A percentile compares a stretch with the other conserved stretches of the same genome.
phyloP scores from a whole-genome alignment of 345 rosid genomes.

The Erodium maritimum region DNA sequence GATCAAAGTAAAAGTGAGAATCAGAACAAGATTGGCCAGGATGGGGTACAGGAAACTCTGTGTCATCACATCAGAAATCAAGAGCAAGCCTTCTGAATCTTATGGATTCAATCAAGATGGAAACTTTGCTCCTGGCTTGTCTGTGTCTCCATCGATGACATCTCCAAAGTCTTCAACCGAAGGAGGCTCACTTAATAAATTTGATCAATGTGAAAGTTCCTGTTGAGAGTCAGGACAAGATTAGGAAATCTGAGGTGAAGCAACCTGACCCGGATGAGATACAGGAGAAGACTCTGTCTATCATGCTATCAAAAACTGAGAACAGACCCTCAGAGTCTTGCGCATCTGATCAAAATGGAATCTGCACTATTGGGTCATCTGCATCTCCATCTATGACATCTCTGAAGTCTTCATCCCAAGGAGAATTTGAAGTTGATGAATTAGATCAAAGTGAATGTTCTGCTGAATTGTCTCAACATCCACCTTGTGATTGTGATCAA shows the following conservation, averaged over 20 bases:
- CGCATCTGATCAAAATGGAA: no score
- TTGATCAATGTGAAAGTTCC: conserved; percentile 20
- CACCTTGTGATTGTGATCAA: no score
- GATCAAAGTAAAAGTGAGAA: no score
- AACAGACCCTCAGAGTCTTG: conserved; percentile 26
- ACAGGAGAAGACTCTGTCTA: conserved; percentile 57
- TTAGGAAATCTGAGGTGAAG: conserved; percentile 14
- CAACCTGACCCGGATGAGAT: conserved; percentile 15
- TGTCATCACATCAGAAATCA: no score
- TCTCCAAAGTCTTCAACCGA: conserved; percentile 16
- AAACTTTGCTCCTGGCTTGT: neutral
- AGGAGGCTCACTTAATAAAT: conserved; percentile 17
- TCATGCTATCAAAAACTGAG: conserved; percentile 44
- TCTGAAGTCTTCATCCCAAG: no score
- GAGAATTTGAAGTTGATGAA: neutral
- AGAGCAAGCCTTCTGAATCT: no score
- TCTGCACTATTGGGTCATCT: no score
- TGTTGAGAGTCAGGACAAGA: conserved; percentile 25
- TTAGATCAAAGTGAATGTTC: conserved; percentile 24
- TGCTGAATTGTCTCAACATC: conserved; percentile 20
- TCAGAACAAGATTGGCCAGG: no score
- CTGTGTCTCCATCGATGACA: no score
- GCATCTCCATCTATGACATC: no score
- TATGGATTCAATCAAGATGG: neutral
- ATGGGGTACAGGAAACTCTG: no score